Evolutionary conservation across 148 eudicot species (phyloP).

Genomic region (Rhododendron williamsianum): DNA sequence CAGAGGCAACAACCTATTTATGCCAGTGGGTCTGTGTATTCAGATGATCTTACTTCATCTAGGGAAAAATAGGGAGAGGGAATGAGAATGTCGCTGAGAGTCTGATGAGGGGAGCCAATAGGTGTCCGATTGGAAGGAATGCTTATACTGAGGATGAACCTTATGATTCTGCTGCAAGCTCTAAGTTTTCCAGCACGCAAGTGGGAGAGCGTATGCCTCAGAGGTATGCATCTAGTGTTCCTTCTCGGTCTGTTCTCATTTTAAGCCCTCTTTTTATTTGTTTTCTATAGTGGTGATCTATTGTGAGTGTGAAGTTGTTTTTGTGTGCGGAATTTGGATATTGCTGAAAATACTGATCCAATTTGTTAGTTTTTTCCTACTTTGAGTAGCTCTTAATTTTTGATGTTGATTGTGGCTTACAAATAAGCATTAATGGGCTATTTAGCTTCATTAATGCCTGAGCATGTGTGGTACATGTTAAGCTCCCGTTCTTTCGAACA

Average conservation of each 20-base stretch:
- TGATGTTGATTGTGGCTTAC: neutral
- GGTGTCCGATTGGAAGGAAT: slow-evolving; percentile 34
- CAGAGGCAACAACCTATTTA: slow-evolving; percentile 32
- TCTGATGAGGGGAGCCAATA: slow-evolving; percentile 34
- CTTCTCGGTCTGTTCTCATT: slow-evolving; percentile 39
- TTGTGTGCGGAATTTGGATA: neutral
- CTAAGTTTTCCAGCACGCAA: slow-evolving; percentile 40
- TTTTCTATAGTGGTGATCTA: neutral
- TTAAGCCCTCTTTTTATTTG: neutral
- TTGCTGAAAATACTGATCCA: neutral
- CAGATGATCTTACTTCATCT: slow-evolving; percentile 78
- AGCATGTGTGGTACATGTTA: neutral
- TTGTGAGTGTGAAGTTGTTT: neutral
- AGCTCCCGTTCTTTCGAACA: neutral
- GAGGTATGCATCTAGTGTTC: slow-evolving; percentile 47
- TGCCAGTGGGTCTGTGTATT: slow-evolving; percentile 55
- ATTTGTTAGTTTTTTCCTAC: too few species aligned
- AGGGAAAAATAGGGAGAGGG: slow-evolving; percentile 49
- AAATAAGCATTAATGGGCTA: neutral
- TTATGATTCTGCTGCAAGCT: too few species aligned
- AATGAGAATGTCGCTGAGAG: slow-evolving; percentile 28
- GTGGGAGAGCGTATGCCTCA: slow-evolving; percentile 29
- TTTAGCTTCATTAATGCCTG: neutral
- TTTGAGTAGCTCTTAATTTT: neutral
- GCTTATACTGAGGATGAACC: slow-evolving; percentile 24